These are phyloP conservation scores for Allodekkera sacchari DNA, from an alignment of 805 yeast species.

Conservation along the genomic window DNA sequence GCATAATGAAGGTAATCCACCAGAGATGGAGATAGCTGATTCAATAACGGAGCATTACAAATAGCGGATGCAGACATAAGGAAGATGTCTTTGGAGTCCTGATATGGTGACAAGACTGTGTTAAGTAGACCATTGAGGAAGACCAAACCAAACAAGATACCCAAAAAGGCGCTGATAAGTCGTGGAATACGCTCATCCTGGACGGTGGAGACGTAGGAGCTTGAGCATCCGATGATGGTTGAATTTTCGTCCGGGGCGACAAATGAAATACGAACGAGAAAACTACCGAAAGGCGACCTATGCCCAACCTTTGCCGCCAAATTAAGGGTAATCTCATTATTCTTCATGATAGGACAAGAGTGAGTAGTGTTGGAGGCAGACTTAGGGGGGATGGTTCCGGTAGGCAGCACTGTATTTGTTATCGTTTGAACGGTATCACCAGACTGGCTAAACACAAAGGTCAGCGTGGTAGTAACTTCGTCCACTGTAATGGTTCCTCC, in stretches of 20 bases:
- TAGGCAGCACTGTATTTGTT: too few species aligned
- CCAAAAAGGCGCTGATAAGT: conserved; percentile 31
- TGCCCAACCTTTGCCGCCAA: conserved; percentile 15
- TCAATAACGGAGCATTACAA: conserved; percentile 47
- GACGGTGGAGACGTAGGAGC: conserved; percentile 41
- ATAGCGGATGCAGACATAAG: conserved; percentile 47
- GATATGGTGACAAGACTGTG: conserved; percentile 42
- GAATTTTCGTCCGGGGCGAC: conserved; percentile 31
- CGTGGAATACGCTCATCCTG: conserved; percentile 29
- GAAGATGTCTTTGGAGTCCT: conserved; percentile 48
- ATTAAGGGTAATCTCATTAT: conserved; percentile 18
- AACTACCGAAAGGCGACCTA: conserved; percentile 36
- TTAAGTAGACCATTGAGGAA: conserved; percentile 26
- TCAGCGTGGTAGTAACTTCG: too few species aligned
- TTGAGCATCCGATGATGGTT: conserved; percentile 37
- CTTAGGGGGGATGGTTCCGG: neutral
- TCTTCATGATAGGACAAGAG: conserved; percentile 22
- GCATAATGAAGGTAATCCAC: conserved; percentile 41
- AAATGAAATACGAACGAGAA: conserved; percentile 32
- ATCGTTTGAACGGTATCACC: too few species aligned
- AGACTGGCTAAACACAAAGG: too few species aligned
- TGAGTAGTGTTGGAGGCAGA: neutral
- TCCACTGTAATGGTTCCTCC: too few species aligned
- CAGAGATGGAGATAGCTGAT: conserved; percentile 47
- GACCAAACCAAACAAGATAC: conserved; percentile 33